Conservation (phyloP, 1,284 basidiomycete species). For the Irpex lacteus region DNA sequence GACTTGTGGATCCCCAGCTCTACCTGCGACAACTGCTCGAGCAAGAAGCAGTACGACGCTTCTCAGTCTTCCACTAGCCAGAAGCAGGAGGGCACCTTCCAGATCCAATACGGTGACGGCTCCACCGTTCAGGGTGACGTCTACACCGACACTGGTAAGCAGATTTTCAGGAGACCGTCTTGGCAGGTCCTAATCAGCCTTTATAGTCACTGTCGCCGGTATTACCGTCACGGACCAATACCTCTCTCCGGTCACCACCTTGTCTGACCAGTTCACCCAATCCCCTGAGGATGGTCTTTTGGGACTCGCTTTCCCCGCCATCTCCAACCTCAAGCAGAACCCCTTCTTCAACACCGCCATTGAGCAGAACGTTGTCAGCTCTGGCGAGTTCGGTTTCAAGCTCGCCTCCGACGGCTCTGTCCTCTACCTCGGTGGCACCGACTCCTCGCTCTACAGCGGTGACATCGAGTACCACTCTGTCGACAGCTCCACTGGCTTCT, state of each 20-base stretch:
- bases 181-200: background rate
- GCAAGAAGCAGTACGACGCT: slow-evolving; percentile 29
- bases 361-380: slow-evolving; percentile 30
- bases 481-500: slow-evolving; percentile 23
- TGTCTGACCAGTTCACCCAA: slow-evolving; percentile 19
- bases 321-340: slow-evolving; percentile 21
- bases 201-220: slow-evolving; percentile 26
- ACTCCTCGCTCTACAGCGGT: slow-evolving; percentile 34
- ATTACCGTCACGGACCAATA: slow-evolving; percentile 21
- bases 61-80: slow-evolving; percentile 33
- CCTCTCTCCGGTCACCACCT: slow-evolving; percentile 27
- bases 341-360: slow-evolving; percentile 44
- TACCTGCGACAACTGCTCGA: slow-evolving; percentile 3
- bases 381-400: slow-evolving; percentile 46
- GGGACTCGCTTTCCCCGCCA: slow-evolving; percentile 26
- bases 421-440: slow-evolving; percentile 49
- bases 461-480: slow-evolving; percentile 36
- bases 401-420: slow-evolving; percentile 43
- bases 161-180: background rate
- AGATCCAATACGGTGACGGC: slow-evolving; percentile 52
- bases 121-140: slow-evolving; percentile 47
- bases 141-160: slow-evolving; percentile 45
- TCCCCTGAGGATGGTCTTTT: slow-evolving; percentile 30
- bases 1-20: slow-evolving; percentile 13
- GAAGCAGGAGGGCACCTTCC: slow-evolving; percentile 35